These are phyloP conservation scores for Ophiostoma perfectum DNA, from an alignment of 2,329 filamentous ascomycete genomes.

Conservation along the genomic window DNA sequence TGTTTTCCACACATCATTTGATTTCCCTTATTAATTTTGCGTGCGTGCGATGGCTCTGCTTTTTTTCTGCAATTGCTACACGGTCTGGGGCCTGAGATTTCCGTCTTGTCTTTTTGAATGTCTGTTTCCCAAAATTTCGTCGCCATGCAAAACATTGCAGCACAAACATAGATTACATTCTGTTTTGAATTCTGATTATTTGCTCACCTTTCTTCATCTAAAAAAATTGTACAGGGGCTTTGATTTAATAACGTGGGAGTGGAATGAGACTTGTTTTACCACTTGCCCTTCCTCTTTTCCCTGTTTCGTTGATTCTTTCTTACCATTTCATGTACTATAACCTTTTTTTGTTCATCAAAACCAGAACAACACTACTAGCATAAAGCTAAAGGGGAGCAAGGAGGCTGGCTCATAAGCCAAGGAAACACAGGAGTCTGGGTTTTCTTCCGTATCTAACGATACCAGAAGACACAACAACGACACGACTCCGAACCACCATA, in stretches of 20 bases:
- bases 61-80: background rate
- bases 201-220: background rate
- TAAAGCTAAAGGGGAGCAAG: too few relatives aligned
- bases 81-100: background rate
- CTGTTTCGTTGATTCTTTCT: too few relatives aligned
- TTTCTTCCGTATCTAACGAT: too few relatives aligned
- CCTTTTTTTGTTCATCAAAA: too few relatives aligned
- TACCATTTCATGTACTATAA: too few relatives aligned
- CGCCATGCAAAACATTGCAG: slow-evolving; percentile 14
- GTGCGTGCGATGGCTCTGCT: slow-evolving; percentile 6
- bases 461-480: too few relatives aligned
- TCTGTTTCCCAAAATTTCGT: slow-evolving; percentile 2
- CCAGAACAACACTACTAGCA: too few relatives aligned
- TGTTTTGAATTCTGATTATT: slow-evolving; percentile 11
- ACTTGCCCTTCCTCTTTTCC: too few relatives aligned
- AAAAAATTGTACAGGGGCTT: background rate
- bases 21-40: slow-evolving; percentile 1
- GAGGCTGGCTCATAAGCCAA: too few relatives aligned
- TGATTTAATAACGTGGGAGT: background rate
- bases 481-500: too few relatives aligned
- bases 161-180: slow-evolving; percentile 12
- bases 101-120: background rate
- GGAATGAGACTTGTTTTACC: too few relatives aligned
- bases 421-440: too few relatives aligned
- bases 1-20: slow-evolving; percentile 10